These are phyloP conservation scores for Cordyceps militaris DNA, from an alignment of 2,329 filamentous ascomycete species.

Conservation along the genomic window DNA sequence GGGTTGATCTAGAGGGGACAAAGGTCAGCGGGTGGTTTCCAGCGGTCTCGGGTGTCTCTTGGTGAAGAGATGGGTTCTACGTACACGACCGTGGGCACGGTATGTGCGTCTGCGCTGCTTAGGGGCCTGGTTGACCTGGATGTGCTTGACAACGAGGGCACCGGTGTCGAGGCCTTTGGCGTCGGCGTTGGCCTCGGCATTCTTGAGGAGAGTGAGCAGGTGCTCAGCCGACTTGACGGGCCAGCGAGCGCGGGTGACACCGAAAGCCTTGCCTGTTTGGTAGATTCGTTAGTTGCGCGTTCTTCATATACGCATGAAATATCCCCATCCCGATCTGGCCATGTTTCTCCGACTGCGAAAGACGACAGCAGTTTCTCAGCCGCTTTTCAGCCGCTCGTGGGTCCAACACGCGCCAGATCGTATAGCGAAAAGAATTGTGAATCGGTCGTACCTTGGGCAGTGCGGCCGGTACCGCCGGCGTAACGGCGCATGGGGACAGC, in stretches of 20 bases:
- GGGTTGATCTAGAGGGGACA: conserved; percentile 76
- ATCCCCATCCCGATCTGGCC: not conserved
- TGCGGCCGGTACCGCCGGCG: conserved; percentile 89
- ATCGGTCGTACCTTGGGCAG: conserved; percentile 82
- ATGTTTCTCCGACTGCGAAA: not conserved
- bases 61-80: conserved; percentile 34
- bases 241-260: conserved; percentile 97
- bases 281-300: conserved; percentile 20
- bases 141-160: conserved; percentile 99
- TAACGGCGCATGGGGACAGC: conserved; percentile 98
- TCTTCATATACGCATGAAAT: not conserved
- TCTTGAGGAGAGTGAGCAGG: conserved; percentile 93
- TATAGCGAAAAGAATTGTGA: not conserved
- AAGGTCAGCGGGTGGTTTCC: not conserved
- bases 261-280: conserved; percentile 89
- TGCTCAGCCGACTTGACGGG: conserved; percentile 99
- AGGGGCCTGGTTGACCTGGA: conserved; percentile 99
- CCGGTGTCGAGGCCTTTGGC: conserved; percentile 95
- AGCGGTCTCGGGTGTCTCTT: not conserved
- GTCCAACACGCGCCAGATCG: not conserved
- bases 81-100: conserved; percentile 99
- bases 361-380: not conserved
- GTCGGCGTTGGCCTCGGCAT: conserved; percentile 94
- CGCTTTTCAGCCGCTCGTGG: too few relatives aligned
- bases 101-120: conserved; percentile 99